Evolutionary conservation across 208 protist species (phyloP).

Genomic region (Jaenimonas drosophilae): DNA sequence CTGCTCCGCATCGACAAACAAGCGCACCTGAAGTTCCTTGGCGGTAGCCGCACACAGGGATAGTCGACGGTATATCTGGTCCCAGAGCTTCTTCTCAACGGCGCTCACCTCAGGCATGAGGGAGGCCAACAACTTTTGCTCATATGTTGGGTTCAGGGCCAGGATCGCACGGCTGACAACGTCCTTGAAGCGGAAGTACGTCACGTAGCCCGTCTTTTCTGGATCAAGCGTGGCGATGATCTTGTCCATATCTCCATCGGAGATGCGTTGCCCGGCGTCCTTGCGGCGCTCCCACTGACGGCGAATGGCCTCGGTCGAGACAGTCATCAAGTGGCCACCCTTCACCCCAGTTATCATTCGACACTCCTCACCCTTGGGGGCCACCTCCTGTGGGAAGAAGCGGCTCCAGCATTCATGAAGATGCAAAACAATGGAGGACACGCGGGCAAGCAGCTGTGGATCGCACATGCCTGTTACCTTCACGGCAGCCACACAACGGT

Average conservation of each 20-base stretch:
- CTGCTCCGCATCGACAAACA: conserved; percentile 96
- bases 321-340: conserved; percentile 43
- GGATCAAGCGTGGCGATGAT: conserved; percentile 54
- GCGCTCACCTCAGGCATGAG: conserved; percentile 57
- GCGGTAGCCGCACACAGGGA: conserved; percentile 56
- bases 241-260: conserved; percentile 40
- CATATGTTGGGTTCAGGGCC: conserved; percentile 33
- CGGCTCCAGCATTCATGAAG: conserved; percentile 76
- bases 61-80: conserved; percentile 48
- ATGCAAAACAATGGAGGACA: conserved; percentile 81
- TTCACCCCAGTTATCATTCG: conserved; percentile 68
- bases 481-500: conserved; percentile 63
- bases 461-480: conserved; percentile 92
- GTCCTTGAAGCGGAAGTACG: conserved; percentile 85
- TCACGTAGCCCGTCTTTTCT: conserved; percentile 58
- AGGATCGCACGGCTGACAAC: conserved; percentile 70
- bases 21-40: conserved; percentile 54
- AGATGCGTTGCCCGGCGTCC: conserved; percentile 14
- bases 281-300: conserved; percentile 19
- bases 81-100: conserved; percentile 72
- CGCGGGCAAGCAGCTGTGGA: conserved; percentile 80
- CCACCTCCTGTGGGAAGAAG: conserved; percentile 62
- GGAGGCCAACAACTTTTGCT: conserved; percentile 48
- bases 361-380: conserved; percentile 77
- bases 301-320: conserved; percentile 56